Conservation (phyloP, 1,284 basidiomycete genomes). For the Mycena sp. region DNA sequence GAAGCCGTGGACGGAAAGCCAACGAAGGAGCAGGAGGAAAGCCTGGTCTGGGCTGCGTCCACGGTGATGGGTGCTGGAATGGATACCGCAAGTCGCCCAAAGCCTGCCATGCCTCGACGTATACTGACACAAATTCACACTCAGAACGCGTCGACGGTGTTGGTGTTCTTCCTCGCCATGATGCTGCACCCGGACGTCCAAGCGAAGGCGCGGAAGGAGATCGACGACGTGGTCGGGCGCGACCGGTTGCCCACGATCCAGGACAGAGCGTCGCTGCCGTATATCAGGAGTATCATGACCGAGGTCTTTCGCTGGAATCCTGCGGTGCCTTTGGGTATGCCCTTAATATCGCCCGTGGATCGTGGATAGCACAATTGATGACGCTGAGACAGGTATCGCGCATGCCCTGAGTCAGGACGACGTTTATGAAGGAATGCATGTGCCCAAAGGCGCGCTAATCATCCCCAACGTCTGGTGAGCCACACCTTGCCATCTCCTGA, state of each 20-base stretch:
- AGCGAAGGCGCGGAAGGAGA: neutral
- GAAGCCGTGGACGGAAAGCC: slow-evolving; percentile 25
- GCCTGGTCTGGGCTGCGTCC: slow-evolving; percentile 34
- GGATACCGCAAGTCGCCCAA: slow-evolving; percentile 38
- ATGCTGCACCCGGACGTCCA: slow-evolving; percentile 10
- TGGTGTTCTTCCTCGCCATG: slow-evolving; percentile 39
- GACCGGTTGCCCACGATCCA: slow-evolving; percentile 50
- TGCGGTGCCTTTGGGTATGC: too few relatives aligned
- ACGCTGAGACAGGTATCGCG: slow-evolving; percentile 4
- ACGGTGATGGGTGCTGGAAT: slow-evolving; percentile 37
- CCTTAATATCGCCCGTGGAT: too few relatives aligned
- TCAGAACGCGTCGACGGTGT: slow-evolving; percentile 44
- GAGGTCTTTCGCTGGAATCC: slow-evolving; percentile 7
- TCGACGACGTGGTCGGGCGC: slow-evolving; percentile 31
- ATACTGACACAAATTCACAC: too few relatives aligned
- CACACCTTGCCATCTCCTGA: too few relatives aligned
- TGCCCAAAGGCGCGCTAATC: slow-evolving; percentile 23
- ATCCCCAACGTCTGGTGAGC: slow-evolving; percentile 13
- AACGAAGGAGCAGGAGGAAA: slow-evolving; percentile 29
- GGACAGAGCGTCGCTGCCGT: slow-evolving; percentile 48
- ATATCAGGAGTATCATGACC: slow-evolving; percentile 29
- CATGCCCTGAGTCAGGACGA: slow-evolving; percentile 17
- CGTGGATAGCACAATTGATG: too few relatives aligned
- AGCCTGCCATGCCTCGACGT: too few relatives aligned
- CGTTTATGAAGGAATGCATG: slow-evolving; percentile 23